Percentiles rank a stretch among this genome's conserved stretches.
Evolutionary conservation across 345 rosid species (phyloP).

Genomic region (Aethionema arabicum): DNA sequence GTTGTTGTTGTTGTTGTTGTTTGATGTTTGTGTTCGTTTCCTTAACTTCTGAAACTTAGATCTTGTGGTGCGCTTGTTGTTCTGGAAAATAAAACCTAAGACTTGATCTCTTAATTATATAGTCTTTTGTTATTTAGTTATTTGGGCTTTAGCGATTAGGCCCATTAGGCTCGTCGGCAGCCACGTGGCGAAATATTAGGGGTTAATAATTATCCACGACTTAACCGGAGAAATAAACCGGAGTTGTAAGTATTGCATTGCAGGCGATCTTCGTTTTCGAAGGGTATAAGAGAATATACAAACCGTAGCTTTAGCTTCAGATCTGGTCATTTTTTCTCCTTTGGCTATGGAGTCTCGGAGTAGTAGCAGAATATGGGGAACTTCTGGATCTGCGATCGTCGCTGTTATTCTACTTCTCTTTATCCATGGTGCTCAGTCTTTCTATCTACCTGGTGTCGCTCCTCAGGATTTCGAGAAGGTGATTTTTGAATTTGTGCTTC

Average conservation of each 20-base stretch:
- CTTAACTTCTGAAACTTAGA: slow-evolving; percentile 24
- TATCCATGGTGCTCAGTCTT: slow-evolving; percentile 61
- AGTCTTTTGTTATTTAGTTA: no score
- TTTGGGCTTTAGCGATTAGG: no score
- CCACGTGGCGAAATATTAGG: slow-evolving; percentile 10
- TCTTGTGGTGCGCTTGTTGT: slow-evolving; percentile 22
- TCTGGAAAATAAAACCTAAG: slow-evolving; percentile 29
- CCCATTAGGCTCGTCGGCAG: neutral
- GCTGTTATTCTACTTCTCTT: slow-evolving; percentile 43
- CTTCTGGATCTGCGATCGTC: slow-evolving; percentile 32
- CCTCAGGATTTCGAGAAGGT: slow-evolving; percentile 93
- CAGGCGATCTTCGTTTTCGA: slow-evolving; percentile 19
- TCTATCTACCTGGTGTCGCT: slow-evolving; percentile 99
- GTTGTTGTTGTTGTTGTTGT: slow-evolving; percentile 9
- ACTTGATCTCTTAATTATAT: slow-evolving; percentile 15
- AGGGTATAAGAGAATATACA: slow-evolving; percentile 30
- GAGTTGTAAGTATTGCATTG: neutral
- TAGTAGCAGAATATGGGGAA: slow-evolving; percentile 29
- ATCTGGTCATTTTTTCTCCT: slow-evolving; percentile 28
- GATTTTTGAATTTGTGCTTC: slow-evolving; percentile 12
- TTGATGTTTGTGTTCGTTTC: slow-evolving; percentile 24
- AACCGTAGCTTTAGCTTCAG: slow-evolving; percentile 30
- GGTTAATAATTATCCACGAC: slow-evolving; percentile 8
- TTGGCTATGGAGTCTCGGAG: slow-evolving; percentile 48
- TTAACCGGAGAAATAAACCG: slow-evolving; percentile 33